phyloP scores from a whole-genome alignment of 1,284 basidiomycete genomes.

The Phellinidium pouzarii region DNA sequence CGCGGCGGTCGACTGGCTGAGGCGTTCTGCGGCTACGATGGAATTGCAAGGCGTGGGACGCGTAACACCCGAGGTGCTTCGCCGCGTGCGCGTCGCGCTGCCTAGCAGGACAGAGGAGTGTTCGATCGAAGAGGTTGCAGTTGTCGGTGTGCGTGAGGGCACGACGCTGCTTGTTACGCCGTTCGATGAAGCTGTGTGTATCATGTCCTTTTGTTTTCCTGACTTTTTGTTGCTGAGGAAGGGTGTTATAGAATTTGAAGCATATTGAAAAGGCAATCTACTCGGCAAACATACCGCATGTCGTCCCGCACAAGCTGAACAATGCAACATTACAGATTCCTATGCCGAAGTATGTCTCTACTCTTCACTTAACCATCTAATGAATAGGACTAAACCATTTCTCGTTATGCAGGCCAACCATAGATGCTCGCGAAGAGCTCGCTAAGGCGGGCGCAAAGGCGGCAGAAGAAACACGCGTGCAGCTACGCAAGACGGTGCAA shows the following conservation, averaged over 20 bases:
- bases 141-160: constrained; percentile 72
- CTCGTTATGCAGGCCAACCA: constrained; percentile 50
- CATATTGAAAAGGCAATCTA: constrained; percentile 66
- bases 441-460: constrained; percentile 48
- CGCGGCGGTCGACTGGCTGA: constrained; percentile 58
- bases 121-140: constrained; percentile 62
- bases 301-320: constrained; percentile 65
- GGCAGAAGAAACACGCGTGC: constrained; percentile 68
- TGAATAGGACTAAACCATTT: constrained; percentile 5
- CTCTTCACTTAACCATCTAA: neutral
- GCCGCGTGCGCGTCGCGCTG: constrained; percentile 57
- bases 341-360: constrained; percentile 59
- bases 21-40: constrained; percentile 58
- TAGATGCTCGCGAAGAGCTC: constrained; percentile 57
- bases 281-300: constrained; percentile 59
- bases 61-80: constrained; percentile 61
- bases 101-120: constrained; percentile 35
- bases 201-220: constrained; percentile 4
- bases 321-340: constrained; percentile 66
- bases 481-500: constrained; percentile 62
- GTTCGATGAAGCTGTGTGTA: constrained; percentile 51
- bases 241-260: constrained; percentile 57
- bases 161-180: constrained; percentile 62
- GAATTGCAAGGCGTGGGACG: constrained; percentile 71
- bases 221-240: constrained; percentile 8